A percentile compares a stretch with the other conserved stretches of the same genome.
phyloP scores from a whole-genome alignment of 192 early-diverging fungal species.

The Backusella tuberculispora region DNA sequence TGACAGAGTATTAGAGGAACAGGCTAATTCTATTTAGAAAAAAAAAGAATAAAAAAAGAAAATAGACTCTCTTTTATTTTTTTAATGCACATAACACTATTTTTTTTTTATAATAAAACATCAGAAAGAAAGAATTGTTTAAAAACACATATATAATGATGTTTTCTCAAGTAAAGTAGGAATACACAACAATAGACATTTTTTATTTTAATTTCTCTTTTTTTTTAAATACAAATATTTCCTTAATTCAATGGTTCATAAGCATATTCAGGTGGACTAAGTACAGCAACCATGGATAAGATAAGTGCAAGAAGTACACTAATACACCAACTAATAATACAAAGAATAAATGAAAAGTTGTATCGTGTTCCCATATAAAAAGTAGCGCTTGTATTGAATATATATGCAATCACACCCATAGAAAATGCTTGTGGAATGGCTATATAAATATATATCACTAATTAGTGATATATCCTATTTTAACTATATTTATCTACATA shows the following conservation, averaged over 20 bases:
- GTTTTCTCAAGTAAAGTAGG: too few relatives aligned
- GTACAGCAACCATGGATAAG: conserved; percentile 25
- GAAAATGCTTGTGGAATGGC: conserved; percentile 39
- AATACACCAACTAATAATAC: conserved; percentile 38
- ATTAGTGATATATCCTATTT: not conserved
- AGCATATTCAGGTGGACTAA: conserved; percentile 38
- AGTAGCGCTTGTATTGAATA: conserved; percentile 33
- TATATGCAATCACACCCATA: conserved; percentile 39
- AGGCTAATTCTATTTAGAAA: not conserved
- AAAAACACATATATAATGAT: not conserved
- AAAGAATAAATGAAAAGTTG: conserved; percentile 39
- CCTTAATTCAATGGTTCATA: conserved; percentile 19
- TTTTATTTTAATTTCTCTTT: too few relatives aligned
- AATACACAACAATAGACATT: too few relatives aligned
- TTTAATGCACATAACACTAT: not conserved
- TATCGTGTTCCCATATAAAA: conserved; percentile 44
- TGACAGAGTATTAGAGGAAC: conserved; percentile 8
- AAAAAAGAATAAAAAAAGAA: not conserved
- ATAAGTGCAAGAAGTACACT: conserved; percentile 31
- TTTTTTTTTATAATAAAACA: not conserved
- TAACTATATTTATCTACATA: not conserved
- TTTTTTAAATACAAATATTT: not conserved
- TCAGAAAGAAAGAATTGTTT: not conserved
- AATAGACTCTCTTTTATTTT: conserved; percentile 1
- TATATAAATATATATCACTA: conserved; percentile 10